Base-by-base conservation (phyloP, 768 basidiomycete genomes). In the Kondoa malvinella region DNA sequence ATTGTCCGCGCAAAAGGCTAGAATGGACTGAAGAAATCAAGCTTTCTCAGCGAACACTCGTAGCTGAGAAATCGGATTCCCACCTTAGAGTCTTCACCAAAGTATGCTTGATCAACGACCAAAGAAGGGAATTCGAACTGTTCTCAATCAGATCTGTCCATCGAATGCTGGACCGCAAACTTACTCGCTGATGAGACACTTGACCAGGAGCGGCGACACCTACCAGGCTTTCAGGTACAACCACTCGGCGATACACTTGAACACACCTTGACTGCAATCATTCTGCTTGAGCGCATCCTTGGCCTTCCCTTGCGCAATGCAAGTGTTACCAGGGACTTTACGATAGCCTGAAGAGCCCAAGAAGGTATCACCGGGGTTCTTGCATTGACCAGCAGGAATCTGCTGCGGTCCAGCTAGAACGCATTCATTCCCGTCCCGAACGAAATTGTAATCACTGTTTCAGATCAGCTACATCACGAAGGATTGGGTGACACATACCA, bases 311-410 rank as follows among this genome's bases (percentile, higher is more conserved):
- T 71, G 71, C 2, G 75, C 71, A 40, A 80, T 81, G 75, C 95
- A 99, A 0, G 86, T 87, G 74, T 99, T 87, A 0, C 94, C 94
- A 1, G 95, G 92, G 68, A 99, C 89, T 74, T 86, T 84, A 33
- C 92, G 82, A 76, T 85, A 99, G 0, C 95, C 95, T 25, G 88
- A 90, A 0, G 92, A 96, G 0, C 95, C 95, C 75, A 81, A 73
- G 75, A 90, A 99, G 4, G 74, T 83, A 70, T 86, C 80, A 3
- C 82, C 80, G 0, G 82, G 77, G 59, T 79, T 80, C 8, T 79
- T 78, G 73, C 91, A 94, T 1, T 86, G 80, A 2, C 84, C 87
- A 3, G 85, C 82, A 0, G 90, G 88, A 59, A 95, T 85, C 3
- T 84, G 85, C 76, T 97, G 94, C 1, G 87, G 90, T 12, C 95